phyloP scores from a whole-genome alignment of 140 eudicot genomes.

The Flaveria floridana region DNA sequence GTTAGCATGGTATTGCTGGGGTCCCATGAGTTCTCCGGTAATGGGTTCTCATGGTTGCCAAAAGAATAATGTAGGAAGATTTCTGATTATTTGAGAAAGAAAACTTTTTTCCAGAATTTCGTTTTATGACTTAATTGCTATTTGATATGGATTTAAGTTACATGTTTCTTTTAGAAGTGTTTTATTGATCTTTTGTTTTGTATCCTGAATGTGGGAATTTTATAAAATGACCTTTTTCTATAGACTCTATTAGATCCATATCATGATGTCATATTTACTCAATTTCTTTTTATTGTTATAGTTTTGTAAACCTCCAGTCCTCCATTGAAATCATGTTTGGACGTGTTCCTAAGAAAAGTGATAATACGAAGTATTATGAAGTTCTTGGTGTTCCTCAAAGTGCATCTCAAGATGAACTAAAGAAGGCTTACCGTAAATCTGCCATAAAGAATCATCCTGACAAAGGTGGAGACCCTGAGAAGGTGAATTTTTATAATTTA shows the following conservation, averaged over 20 bases:
- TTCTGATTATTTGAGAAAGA: neutral
- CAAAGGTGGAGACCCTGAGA: conserved; percentile 95
- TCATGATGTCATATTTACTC: conserved; percentile 9
- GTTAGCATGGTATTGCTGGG: neutral
- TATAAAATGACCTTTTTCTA: neutral
- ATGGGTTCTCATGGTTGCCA: neutral
- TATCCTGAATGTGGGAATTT: neutral
- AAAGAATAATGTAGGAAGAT: neutral
- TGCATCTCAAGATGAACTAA: conserved; percentile 71
- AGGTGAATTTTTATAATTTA: conserved; percentile 38
- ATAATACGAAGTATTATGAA: conserved; percentile 65
- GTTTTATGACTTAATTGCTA: neutral
- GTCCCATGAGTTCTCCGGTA: neutral
- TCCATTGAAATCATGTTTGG: conserved; percentile 54
- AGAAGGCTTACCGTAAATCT: conserved; percentile 74
- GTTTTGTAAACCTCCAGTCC: conserved; percentile 26
- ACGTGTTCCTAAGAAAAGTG: conserved; percentile 63
- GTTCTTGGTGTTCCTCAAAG: conserved; percentile 68
- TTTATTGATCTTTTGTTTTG: neutral
- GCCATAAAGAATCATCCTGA: conserved; percentile 91
- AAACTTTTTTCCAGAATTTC: neutral
- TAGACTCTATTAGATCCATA: neutral
- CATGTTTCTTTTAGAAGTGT: neutral
- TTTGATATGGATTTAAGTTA: neutral
- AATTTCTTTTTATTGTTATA: conserved; percentile 14